Evolutionary conservation across 768 basidiomycete genomes (phyloP).

Genomic region (Guyanaporus albipodus): DNA sequence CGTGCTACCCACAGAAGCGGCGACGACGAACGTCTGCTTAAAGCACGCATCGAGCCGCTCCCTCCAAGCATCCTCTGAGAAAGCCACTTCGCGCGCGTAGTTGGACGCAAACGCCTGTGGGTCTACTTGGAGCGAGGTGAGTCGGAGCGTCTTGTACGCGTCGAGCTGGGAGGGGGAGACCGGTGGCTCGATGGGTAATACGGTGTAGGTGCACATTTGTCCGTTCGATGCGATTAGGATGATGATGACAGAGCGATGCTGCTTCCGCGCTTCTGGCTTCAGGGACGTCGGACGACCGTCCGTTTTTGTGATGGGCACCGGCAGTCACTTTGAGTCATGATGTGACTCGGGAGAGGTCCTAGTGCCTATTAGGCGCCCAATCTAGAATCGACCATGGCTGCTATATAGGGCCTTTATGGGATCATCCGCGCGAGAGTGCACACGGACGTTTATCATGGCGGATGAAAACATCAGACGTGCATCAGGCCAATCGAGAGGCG

Average conservation of each 20-base stretch:
- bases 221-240: not conserved
- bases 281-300: too few species aligned
- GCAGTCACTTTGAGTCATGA: too few species aligned
- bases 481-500: too few species aligned
- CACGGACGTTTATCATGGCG: too few species aligned
- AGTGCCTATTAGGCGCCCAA: too few species aligned
- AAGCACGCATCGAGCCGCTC: constrained; percentile 14
- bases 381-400: too few species aligned
- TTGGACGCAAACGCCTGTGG: constrained; percentile 20
- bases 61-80: constrained; percentile 22
- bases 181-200: constrained; percentile 15
- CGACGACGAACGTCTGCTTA: constrained; percentile 17
- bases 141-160: constrained; percentile 18
- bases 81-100: constrained; percentile 20
- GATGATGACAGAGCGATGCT: not conserved
- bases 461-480: too few species aligned
- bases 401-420: too few species aligned
- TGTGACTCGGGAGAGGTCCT: too few species aligned
- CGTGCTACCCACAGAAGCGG: constrained; percentile 10
- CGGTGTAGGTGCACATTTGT: constrained; percentile 8
- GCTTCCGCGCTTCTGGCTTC: not conserved
- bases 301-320: too few species aligned
- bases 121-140: constrained; percentile 22
- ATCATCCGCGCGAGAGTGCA: too few species aligned
- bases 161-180: constrained; percentile 23